Evolutionary conservation across 2,329 filamentous ascomycete genomes (phyloP).

Genomic region (Drechslerella dactyloides): DNA sequence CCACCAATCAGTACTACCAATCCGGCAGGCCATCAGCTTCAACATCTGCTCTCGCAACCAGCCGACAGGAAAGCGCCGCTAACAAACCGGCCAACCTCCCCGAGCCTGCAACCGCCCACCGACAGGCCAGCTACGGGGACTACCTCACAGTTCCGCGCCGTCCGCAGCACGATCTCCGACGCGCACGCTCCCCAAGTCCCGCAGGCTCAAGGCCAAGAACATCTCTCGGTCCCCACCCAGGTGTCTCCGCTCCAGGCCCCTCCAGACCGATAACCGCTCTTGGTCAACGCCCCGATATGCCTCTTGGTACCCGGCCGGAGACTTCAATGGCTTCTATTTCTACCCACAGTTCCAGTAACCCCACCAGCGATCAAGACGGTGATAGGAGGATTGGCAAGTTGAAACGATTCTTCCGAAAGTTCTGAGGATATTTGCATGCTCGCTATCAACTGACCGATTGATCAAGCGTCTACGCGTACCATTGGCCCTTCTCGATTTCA

Average conservation of each 20-base stretch:
- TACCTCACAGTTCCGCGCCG: slow-evolving; percentile 19
- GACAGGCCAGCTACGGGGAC: slow-evolving; percentile 18
- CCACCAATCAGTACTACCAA: slow-evolving; percentile 2
- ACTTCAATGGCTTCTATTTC: not conserved
- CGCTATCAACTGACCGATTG: not conserved
- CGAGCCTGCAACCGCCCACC: slow-evolving; percentile 7
- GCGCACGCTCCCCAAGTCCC: slow-evolving; percentile 17
- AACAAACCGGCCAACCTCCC: not conserved
- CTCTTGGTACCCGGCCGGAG: not conserved
- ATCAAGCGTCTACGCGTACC: too few species aligned
- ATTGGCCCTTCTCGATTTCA: too few species aligned
- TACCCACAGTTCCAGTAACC: not conserved
- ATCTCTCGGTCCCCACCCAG: not conserved
- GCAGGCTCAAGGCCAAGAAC: slow-evolving; percentile 1
- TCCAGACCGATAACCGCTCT: not conserved
- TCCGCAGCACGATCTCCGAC: slow-evolving; percentile 25
- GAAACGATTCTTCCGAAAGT: slow-evolving; percentile 25
- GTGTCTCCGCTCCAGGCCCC: not conserved
- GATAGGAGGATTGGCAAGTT: slow-evolving; percentile 22
- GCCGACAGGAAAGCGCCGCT: not conserved
- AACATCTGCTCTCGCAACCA: not conserved
- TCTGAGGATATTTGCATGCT: slow-evolving; percentile 9
- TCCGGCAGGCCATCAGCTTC: not conserved
- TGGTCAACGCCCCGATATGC: not conserved
- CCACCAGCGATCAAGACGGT: not conserved